Base-by-base conservation (phyloP, 768 basidiomycete genomes). In the Dendrothele bispora region DNA sequence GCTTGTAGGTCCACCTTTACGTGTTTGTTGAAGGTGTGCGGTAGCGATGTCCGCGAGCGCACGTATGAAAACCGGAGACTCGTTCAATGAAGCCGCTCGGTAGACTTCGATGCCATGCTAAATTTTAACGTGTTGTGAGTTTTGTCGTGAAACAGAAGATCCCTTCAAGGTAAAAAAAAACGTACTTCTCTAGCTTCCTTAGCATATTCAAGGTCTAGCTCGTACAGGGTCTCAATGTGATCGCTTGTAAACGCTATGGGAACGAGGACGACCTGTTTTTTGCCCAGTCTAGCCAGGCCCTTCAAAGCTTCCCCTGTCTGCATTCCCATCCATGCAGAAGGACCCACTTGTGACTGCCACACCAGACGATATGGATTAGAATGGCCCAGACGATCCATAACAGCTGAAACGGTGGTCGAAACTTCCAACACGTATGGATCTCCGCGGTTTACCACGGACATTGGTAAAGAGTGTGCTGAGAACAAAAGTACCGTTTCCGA, bases 161-260 rank as follows among this genome's bases (percentile, higher is more conserved):
- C 36, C n/a, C 29, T 37, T 55, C 54, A 57, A 38, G 47, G 46
- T 49, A 24, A 24, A 45, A 53, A 21, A 49, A 32, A 51, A 48
- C 81, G 61, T 57, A 94, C 94, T 82, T 95, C 85, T 63, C 79
- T 79, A 7, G 90, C 97, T 68, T 98, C 95, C 68, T 84, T 85
- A 48, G 78, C 78, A 61, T 98, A 97, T 65, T 99, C 97, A 44
- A 95, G 65, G 65, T 99, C 97, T 41, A 98, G 77, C 71, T 99
- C 97, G 59, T 90, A 98, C 41, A 99, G 74, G 20, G 97, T 99
- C 74, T 99, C 97, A 60, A 99, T 98, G 64, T 99, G 97, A 68
- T 99, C 97, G 64, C 88, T 94, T 12, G 97, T 99, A 72, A 99
- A 99, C 21, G 97, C 97, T 52, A 99, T 94, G 1, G 97, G 97